phyloP scores from a whole-genome alignment of 768 basidiomycete genomes.

The Tephrocybe sp. region DNA sequence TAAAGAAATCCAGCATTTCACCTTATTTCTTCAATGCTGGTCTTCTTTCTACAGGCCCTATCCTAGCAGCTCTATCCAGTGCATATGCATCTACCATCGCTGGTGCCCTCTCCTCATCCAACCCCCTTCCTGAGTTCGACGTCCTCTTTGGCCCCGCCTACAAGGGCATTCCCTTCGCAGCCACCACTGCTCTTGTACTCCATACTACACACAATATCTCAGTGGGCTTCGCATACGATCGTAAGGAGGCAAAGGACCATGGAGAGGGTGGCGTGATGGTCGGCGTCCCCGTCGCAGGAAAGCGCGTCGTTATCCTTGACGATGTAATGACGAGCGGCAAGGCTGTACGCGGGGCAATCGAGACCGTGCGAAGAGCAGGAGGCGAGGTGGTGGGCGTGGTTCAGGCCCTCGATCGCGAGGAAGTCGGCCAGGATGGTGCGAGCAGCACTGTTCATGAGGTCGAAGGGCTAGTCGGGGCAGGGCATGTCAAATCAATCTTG shows the following conservation, averaged over 20 bases:
- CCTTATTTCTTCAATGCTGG: constrained; percentile 99
- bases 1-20: constrained; percentile 54
- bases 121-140: constrained; percentile 56
- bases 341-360: constrained; percentile 83
- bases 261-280: constrained; percentile 94
- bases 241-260: constrained; percentile 95
- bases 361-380: constrained; percentile 63
- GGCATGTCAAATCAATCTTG: constrained; percentile 75
- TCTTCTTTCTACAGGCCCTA: constrained; percentile 78
- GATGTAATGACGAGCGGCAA: constrained; percentile 96
- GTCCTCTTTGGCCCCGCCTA: constrained; percentile 96
- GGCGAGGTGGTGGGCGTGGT: constrained; percentile 89
- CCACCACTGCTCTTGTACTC: constrained; percentile 77
- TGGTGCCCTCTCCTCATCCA: constrained; percentile 36
- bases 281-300: constrained; percentile 79
- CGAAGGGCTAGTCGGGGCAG: constrained; percentile 69
- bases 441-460: constrained; percentile 83
- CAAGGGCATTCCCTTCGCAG: constrained; percentile 94
- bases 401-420: constrained; percentile 84
- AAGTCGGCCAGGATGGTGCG: constrained; percentile 69
- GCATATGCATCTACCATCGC: constrained; percentile 86
- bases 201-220: constrained; percentile 58
- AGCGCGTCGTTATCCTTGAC: constrained; percentile 86
- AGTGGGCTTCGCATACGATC: constrained; percentile 87
- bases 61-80: constrained; percentile 72